Percentiles rank a stretch among this genome's conserved stretches.
Evolutionary conservation across 345 rosid genomes (phyloP).

Genomic region (Hirschfeldia incana): DNA sequence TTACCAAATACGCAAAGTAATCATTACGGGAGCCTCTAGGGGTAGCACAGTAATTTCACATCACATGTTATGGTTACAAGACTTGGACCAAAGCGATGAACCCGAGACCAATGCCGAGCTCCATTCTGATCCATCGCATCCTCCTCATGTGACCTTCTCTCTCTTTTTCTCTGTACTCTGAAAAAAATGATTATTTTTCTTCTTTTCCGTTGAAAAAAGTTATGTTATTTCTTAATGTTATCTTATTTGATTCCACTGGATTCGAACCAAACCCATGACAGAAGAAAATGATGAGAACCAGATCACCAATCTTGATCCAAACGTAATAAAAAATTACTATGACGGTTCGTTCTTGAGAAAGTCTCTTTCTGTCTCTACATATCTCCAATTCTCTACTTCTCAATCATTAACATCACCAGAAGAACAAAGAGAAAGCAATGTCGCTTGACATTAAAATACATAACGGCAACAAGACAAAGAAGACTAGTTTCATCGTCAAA

Average conservation of each 20-base stretch:
- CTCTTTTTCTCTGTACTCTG: background rate
- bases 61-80: background rate
- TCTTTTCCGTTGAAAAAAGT: background rate
- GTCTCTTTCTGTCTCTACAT: constrained; percentile 28
- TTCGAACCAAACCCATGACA: constrained; percentile 39
- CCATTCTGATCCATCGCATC: constrained; percentile 46
- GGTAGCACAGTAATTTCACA: constrained; percentile 33
- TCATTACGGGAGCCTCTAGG: background rate
- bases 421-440: constrained; percentile 42
- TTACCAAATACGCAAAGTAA: constrained; percentile 10
- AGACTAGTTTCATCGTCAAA: constrained; percentile 55
- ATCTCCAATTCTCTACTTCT: constrained; percentile 41
- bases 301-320: constrained; percentile 31
- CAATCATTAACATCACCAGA: constrained; percentile 10
- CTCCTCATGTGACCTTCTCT: constrained; percentile 36
- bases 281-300: constrained; percentile 34
- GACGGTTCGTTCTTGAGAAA: background rate
- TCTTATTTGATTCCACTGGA: constrained; percentile 21
- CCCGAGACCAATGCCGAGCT: constrained; percentile 49
- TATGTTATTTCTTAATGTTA: constrained; percentile 3
- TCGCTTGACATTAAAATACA: constrained; percentile 36
- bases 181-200: background rate
- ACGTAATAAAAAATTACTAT: background rate
- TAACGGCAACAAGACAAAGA: constrained; percentile 23
- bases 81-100: constrained; percentile 40